A percentile compares a stretch with the other conserved stretches of the same genome.
These are phyloP conservation scores for Debaryomyces sp. DNA, from an alignment of 1,139 yeast genomes.

Conservation along the genomic window DNA sequence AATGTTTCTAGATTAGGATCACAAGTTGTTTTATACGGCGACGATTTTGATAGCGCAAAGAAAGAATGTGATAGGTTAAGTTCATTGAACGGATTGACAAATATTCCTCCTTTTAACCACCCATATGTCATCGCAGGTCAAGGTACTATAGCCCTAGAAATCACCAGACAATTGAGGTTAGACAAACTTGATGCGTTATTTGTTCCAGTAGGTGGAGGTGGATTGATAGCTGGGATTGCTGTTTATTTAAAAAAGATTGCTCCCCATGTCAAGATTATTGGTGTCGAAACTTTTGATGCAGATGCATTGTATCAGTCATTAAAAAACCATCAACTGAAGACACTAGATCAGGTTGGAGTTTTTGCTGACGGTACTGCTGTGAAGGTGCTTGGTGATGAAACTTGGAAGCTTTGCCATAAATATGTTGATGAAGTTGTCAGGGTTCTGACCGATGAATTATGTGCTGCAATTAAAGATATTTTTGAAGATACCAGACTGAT, in stretches of 20 bases:
- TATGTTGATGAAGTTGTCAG: constrained; percentile 86
- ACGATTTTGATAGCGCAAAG: constrained; percentile 92
- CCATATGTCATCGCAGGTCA: constrained; percentile 99
- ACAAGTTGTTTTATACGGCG: constrained; percentile 89
- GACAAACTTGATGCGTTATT: constrained; percentile 84
- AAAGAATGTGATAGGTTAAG: constrained; percentile 79
- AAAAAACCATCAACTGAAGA: constrained; percentile 53
- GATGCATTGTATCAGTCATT: constrained; percentile 85
- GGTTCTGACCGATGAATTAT: constrained; percentile 91
- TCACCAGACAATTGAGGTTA: constrained; percentile 80
- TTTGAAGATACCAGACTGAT: constrained; percentile 94
- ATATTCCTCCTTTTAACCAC: constrained; percentile 96
- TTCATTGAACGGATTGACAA: constrained; percentile 70
- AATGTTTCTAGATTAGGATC: constrained; percentile 93
- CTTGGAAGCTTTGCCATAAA: constrained; percentile 77
- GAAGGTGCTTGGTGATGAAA: constrained; percentile 83
- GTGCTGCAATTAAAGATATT: constrained; percentile 96
- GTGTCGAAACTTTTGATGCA: constrained; percentile 95
- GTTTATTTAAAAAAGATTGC: constrained; percentile 91
- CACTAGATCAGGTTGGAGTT: constrained; percentile 78
- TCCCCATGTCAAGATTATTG: constrained; percentile 95
- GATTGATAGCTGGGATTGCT: constrained; percentile 88
- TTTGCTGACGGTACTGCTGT: constrained; percentile 99
- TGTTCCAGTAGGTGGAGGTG: constrained; percentile 97
- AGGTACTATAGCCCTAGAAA: constrained; percentile 94